These are phyloP conservation scores for Torulaspora maleeae DNA, from an alignment of 805 yeast species.

Conservation along the genomic window DNA sequence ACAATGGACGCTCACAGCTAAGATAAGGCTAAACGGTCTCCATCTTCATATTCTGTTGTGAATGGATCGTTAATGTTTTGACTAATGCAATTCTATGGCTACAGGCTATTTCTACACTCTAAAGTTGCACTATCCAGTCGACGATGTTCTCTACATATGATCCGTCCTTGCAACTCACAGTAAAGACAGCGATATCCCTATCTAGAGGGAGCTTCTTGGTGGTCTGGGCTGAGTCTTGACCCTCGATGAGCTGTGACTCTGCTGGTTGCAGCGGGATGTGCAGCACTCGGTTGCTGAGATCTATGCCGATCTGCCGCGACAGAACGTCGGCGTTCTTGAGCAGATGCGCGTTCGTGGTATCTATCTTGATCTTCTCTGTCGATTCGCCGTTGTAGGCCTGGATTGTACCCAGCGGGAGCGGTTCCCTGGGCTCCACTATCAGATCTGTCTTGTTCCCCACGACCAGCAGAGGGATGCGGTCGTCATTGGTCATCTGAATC, in stretches of 20 bases:
- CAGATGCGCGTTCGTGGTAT: conserved; percentile 15
- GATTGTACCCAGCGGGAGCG: conserved; percentile 3
- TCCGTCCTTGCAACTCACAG: conserved; percentile 24
- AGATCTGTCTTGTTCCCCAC: conserved; percentile 24
- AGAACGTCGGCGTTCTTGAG: conserved; percentile 20
- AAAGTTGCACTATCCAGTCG: conserved; percentile 23
- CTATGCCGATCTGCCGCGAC: conserved; percentile 21
- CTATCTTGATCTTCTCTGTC: conserved; percentile 15
- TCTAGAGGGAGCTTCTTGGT: conserved; percentile 13
- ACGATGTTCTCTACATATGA: conserved; percentile 16
- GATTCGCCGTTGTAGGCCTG: conserved; percentile 19
- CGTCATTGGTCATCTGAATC: conserved; percentile 19
- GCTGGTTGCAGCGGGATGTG: conserved; percentile 12
- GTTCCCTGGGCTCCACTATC: conserved; percentile 7
- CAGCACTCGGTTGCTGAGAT: conserved; percentile 18
- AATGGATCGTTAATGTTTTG: not conserved
- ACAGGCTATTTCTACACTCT: not conserved
- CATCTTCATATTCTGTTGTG: not conserved
- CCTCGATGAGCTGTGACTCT: conserved; percentile 2
- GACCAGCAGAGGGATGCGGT: conserved; percentile 20
- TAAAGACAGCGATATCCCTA: conserved; percentile 22
- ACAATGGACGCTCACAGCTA: not conserved
- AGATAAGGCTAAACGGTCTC: not conserved
- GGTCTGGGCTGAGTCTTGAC: not conserved
- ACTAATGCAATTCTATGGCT: not conserved